Evolutionary conservation across 2,329 filamentous ascomycete species (phyloP).

Genomic region (Thelonectria rubi): DNA sequence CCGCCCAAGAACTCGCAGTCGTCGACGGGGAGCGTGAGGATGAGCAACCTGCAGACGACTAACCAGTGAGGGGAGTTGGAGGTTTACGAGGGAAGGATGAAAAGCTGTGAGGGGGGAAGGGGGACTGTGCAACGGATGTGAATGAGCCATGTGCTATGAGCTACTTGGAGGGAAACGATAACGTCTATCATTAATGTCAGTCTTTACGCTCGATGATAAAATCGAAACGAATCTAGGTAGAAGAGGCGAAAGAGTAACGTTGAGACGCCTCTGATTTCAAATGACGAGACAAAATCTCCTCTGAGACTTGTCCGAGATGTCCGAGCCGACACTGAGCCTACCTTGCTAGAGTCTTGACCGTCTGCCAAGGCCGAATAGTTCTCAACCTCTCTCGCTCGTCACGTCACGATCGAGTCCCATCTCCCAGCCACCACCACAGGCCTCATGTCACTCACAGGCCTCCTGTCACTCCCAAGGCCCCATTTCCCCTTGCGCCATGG

Average conservation of each 20-base stretch:
- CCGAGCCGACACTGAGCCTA: neutral
- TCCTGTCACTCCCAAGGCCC: slow-evolving; percentile 8
- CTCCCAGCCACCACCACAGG: neutral
- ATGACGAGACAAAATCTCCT: neutral
- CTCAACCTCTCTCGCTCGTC: no score
- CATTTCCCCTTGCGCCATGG: neutral
- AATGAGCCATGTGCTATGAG: slow-evolving; percentile 15
- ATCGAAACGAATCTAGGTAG: neutral
- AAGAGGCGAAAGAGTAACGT: neutral
- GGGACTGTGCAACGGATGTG: slow-evolving; percentile 4
- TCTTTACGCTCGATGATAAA: neutral
- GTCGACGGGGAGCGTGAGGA: slow-evolving; percentile 21
- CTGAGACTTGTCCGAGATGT: neutral
- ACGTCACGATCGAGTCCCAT: no score
- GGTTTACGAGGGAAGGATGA: neutral
- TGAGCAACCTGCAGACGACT: slow-evolving; percentile 9
- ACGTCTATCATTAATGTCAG: slow-evolving; percentile 6
- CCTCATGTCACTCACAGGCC: slow-evolving; percentile 10
- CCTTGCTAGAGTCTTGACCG: neutral
- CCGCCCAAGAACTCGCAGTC: slow-evolving; percentile 19
- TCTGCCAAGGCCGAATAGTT: no score
- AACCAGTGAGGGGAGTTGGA: neutral
- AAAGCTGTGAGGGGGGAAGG: neutral
- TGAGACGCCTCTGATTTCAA: neutral
- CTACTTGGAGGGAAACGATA: neutral